Percentiles rank a stretch among this genome's conserved stretches.
Evolutionary conservation across 495 filamentous ascomycete genomes (phyloP).

Genomic region (Xylaria curta): DNA sequence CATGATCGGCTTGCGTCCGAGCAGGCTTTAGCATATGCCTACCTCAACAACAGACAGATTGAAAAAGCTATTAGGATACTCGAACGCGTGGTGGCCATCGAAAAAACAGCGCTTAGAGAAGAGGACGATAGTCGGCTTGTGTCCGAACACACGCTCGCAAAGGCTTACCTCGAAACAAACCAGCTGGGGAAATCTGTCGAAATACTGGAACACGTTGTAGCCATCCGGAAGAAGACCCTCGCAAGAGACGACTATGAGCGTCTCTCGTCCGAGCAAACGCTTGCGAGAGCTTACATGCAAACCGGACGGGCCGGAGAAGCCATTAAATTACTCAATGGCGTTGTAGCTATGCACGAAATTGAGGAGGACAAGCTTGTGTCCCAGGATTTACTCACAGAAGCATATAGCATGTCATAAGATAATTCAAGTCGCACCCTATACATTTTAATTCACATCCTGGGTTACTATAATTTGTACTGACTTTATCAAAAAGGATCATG

Average conservation of each 20-base stretch:
- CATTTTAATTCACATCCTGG: neutral
- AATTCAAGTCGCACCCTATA: neutral
- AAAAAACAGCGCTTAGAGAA: slow-evolving; percentile 32
- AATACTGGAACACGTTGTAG: slow-evolving; percentile 42
- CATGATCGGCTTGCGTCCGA: slow-evolving; percentile 39
- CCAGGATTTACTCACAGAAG: neutral
- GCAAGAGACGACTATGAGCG: slow-evolving; percentile 37
- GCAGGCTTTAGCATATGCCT: slow-evolving; percentile 40
- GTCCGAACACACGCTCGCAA: slow-evolving; percentile 39
- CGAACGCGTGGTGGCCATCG: slow-evolving; percentile 42
- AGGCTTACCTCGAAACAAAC: slow-evolving; percentile 36
- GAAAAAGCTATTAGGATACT: slow-evolving; percentile 35
- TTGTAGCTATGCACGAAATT: neutral
- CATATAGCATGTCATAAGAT: neutral
- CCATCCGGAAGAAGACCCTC: neutral
- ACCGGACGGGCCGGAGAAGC: slow-evolving; percentile 36
- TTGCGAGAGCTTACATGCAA: slow-evolving; percentile 38
- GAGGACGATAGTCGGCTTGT: slow-evolving; percentile 38
- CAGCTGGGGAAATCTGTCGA: slow-evolving; percentile 35
- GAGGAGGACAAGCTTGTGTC: neutral
- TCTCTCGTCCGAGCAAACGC: slow-evolving; percentile 39
- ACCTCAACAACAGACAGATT: slow-evolving; percentile 33
- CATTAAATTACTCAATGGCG: slow-evolving; percentile 32
- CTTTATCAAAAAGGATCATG: neutral
- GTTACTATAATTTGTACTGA: neutral